Percentiles rank a stretch among this genome's conserved stretches.
These are phyloP conservation scores for Vitis hybrid DNA, from an alignment of 177 flowering plant species.

Conservation along the genomic window DNA sequence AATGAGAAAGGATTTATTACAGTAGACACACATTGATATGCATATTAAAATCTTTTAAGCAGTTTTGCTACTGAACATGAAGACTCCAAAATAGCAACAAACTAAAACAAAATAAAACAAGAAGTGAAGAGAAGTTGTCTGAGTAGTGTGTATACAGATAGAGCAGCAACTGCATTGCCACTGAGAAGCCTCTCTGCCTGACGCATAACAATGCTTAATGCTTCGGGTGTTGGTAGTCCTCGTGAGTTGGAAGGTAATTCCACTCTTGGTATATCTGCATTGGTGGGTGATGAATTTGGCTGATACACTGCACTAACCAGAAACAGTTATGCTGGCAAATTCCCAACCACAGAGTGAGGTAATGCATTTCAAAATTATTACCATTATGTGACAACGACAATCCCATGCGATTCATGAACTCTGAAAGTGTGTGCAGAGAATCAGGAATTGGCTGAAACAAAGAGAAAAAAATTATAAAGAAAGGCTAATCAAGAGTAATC, in stretches of 20 bases:
- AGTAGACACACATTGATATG: too few species aligned
- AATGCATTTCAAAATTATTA: slow-evolving; percentile 15
- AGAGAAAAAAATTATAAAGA: slow-evolving; percentile 5
- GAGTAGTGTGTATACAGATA: slow-evolving; percentile 56
- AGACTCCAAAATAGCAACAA: background rate
- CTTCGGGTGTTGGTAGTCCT: slow-evolving; percentile 76
- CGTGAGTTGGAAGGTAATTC: slow-evolving; percentile 52
- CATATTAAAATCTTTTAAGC: too few species aligned
- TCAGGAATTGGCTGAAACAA: slow-evolving; percentile 80
- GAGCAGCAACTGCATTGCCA: slow-evolving; percentile 47
- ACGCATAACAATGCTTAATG: slow-evolving; percentile 56
- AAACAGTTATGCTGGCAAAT: background rate
- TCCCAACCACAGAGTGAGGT: background rate
- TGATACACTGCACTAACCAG: slow-evolving; percentile 44
- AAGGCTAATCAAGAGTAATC: background rate
- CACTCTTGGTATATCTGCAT: slow-evolving; percentile 23
- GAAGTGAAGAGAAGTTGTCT: background rate
- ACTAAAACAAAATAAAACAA: background rate
- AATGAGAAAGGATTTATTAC: too few species aligned
- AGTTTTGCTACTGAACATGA: too few species aligned
- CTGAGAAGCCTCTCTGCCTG: slow-evolving; percentile 71
- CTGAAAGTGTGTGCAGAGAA: slow-evolving; percentile 73
- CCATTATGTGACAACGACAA: slow-evolving; percentile 61
- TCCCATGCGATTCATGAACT: slow-evolving; percentile 85
- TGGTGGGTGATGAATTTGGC: slow-evolving; percentile 37